phyloP scores from a whole-genome alignment of 2,329 filamentous ascomycete species.

The Orbilia quercus region DNA sequence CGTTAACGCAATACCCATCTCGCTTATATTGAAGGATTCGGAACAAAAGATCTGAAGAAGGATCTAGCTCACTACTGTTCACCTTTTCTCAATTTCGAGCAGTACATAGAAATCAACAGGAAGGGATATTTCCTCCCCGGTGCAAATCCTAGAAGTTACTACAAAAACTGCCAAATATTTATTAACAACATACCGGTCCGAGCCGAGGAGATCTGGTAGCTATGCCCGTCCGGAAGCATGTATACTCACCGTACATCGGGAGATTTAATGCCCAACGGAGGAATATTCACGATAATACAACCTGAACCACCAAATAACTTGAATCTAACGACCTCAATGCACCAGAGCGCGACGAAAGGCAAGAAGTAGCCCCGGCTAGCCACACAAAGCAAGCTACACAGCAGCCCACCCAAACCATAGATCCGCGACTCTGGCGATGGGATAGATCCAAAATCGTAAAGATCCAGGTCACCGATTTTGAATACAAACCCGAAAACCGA shows the following conservation, averaged over 20 bases:
- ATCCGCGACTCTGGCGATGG: not conserved
- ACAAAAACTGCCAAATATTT: not conserved
- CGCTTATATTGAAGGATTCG: not conserved
- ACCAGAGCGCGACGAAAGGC: too few relatives aligned
- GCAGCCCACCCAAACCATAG: not conserved
- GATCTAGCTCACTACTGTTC: not conserved
- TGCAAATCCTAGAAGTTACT: not conserved
- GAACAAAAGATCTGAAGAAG: not conserved
- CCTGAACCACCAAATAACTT: not conserved
- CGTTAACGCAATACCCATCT: not conserved
- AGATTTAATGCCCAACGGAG: slow-evolving; percentile 2
- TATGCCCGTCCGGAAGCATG: too few relatives aligned
- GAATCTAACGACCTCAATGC: too few relatives aligned
- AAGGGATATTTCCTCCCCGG: not conserved
- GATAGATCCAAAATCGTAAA: not conserved
- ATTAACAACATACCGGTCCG: not conserved
- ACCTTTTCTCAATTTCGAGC: not conserved
- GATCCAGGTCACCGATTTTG: not conserved
- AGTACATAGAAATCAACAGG: not conserved
- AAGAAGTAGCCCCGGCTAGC: too few relatives aligned
- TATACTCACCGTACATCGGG: not conserved
- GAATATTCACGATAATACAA: not conserved
- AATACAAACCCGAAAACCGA: too few relatives aligned
- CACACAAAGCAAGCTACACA: not conserved
- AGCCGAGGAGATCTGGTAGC: not conserved